Base-by-base conservation (phyloP, 306 rosid genomes). In the Nissolia schottii region DNA sequence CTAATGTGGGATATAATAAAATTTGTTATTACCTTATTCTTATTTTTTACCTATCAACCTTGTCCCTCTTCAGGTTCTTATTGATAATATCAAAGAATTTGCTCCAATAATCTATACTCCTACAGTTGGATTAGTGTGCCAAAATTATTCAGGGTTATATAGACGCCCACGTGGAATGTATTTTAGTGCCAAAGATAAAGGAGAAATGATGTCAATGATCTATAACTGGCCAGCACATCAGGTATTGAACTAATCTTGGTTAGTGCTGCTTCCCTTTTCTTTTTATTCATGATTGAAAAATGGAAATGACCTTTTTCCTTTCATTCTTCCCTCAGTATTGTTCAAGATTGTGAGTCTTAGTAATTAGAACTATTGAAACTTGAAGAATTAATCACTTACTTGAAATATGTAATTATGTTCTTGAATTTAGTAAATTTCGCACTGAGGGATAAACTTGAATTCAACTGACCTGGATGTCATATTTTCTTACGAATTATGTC, bases 161-260 rank as follows among this genome's bases (percentile, higher is more conserved):
- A 81, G 97, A 72, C 91, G 97, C 57, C 96, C 97, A 0, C 97
- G 97, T 14, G 97, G 97, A 53, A 92, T 92, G 97, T 92, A 92
- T 80, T 92, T 92, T 81, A 84, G 97, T 82, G 96, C 93, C 32
- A 92, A 87, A 81, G 97, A 92, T 81, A 92, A 84, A 76, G 97
- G 97, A 57, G 97, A 92, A 82, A 92, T 92, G 97, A 89, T 87
- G 96, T 89, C 97, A 34, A 92, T 92, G 97, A 92, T 92, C 78
- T 92, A 89, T 80, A 92, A 92, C 55, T 92, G 97, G 97, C 97
- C 97, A 56, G 77, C 85, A 27, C 60, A 81, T 2, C 53, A 92
- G 91, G 97, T 87, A 82, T 23, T 62, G 23, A 25, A 67, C 35
- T 6, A 32, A 63, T 62, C 70, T 40, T 78, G 54, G 63, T 25